Base-by-base conservation (phyloP, 257 asterid species). In the Nicotiana undulata region DNA sequence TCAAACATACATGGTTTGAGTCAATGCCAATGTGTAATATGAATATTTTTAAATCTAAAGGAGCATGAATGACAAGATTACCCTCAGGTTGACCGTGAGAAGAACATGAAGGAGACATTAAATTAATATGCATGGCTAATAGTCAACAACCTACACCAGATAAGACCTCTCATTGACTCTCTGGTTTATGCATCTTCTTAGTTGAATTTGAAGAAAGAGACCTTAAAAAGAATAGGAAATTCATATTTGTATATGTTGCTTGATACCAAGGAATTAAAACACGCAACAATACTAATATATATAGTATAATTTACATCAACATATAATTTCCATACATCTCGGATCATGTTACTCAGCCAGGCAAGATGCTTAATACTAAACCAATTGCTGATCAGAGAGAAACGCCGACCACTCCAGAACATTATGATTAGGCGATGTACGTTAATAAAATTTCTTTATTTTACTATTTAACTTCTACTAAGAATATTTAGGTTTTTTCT, bases 81-180 rank as follows among this genome's bases (percentile, higher is more conserved):
- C 59, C 77, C 34, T 70, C 22, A 44, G 59, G 59, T 70, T 44
- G 77, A 70, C 34, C 20, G 7, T 10, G 8, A 44, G 59, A 70
- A 20, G 77, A 70, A 44, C 59, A 70, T 20, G 0, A 70, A 6
- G 77, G 37, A 70, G 59, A 44, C 59, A 70, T 70, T 44, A 22
- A 70, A 20, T 22, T 70, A 44, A 29, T 70, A 40, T 6, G 24
- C 7, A 22, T 70, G 77, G 59, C 59, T 70, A 4, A n/a, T 12
- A 44, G 77, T 70, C 77, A 70, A 70, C 13, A 44, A 70, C 77
- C 77, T 70, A 40, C 77, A 44, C 77, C 59, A 70, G 20, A 70
- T 70, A 70, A 70, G 59, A 70, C 59, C 59, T 70, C 5, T 16
- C 29, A 6, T 70, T 70, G 77, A 70, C 59, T 70, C 12, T 70